Base-by-base conservation (phyloP, 108 stramenopile genomes). In the Epithemia pelagica region DNA sequence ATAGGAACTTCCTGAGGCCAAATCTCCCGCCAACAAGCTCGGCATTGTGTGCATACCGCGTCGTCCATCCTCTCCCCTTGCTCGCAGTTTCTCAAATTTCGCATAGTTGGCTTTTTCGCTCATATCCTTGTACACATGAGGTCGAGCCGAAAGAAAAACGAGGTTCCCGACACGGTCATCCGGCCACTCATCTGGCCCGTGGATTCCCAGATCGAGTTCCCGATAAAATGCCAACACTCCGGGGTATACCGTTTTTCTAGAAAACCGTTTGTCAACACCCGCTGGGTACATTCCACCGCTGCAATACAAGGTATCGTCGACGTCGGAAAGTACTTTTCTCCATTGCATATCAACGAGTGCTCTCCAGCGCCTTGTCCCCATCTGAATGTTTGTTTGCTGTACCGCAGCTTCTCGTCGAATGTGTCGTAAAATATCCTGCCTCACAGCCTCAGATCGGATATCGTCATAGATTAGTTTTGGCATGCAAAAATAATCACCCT, bases 71-170 rank as follows among this genome's bases (percentile, higher is more conserved):
- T 65, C 73, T 31, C 75, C 73, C 57, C 67, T 32, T 54, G 78
- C 77, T 33, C 90, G 78, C 0, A 99, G 79, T 64, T 88, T 93
- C 71, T 92, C 84, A 74, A 99, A 97, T 62, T 97, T 98, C 33
- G 79, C 85, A 80, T 91, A 95, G 63, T 91, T 96, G 0, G 78
- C 70, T 61, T 90, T 87, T 62, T 97, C 96, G 21, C 90, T 91
- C 58, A 96, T 73, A 72, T 98, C 97, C 71, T 96, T 96, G 83
- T 98, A 99, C 58, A 99, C 78, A 79, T 99, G 99, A 8, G 99
- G 97, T 46, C 99, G 77, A 33, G 99, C 99, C 7, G 95, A 96
- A 2, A 99, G 77, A 70, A 99, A 99, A 19, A 96, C 97, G 20
- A 99, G 84, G 79, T 99, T 97, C 20, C 93, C 93, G 2, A 87